Evolutionary conservation across 768 basidiomycete genomes (phyloP).

Genomic region (Sporobolomyces roseus): DNA sequence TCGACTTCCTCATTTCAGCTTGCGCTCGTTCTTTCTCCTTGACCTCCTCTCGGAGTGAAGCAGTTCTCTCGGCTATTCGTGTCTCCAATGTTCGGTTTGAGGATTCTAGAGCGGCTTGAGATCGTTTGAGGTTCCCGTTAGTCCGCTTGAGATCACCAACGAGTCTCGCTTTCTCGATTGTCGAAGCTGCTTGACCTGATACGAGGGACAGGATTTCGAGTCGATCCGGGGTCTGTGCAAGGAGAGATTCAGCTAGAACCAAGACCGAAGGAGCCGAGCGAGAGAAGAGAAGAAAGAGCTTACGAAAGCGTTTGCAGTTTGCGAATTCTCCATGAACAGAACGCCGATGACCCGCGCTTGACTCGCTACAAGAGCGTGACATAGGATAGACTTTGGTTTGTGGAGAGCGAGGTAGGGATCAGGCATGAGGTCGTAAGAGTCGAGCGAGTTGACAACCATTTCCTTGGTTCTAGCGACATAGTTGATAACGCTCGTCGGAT

Average conservation of each 20-base stretch:
- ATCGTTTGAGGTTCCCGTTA: conserved; percentile 30
- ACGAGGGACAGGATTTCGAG: conserved; percentile 40
- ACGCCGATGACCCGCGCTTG: conserved; percentile 37
- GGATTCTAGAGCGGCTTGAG: conserved; percentile 33
- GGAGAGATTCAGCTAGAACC: not conserved
- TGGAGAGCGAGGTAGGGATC: conserved; percentile 17
- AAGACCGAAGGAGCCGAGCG: not conserved
- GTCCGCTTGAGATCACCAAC: conserved; percentile 28
- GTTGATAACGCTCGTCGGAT: conserved; percentile 37
- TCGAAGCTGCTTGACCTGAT: conserved; percentile 26
- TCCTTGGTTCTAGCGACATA: conserved; percentile 27
- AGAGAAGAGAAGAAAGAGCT: not conserved
- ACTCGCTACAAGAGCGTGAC: conserved; percentile 27
- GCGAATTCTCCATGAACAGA: conserved; percentile 33
- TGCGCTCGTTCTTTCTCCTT: conserved; percentile 38
- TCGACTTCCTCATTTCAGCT: conserved; percentile 34
- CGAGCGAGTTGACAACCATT: conserved; percentile 33
- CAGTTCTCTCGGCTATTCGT: conserved; percentile 32
- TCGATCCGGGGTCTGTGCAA: conserved; percentile 30
- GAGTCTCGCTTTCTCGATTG: conserved; percentile 37
- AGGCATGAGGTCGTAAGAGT: not conserved
- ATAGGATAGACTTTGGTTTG: conserved; percentile 29
- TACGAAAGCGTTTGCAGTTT: conserved; percentile 35
- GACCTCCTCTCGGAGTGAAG: conserved; percentile 29
- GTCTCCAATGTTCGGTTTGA: conserved; percentile 38